phyloP scores from a whole-genome alignment of 1,139 yeast species.

The Sugiyamaella xylanicola region DNA sequence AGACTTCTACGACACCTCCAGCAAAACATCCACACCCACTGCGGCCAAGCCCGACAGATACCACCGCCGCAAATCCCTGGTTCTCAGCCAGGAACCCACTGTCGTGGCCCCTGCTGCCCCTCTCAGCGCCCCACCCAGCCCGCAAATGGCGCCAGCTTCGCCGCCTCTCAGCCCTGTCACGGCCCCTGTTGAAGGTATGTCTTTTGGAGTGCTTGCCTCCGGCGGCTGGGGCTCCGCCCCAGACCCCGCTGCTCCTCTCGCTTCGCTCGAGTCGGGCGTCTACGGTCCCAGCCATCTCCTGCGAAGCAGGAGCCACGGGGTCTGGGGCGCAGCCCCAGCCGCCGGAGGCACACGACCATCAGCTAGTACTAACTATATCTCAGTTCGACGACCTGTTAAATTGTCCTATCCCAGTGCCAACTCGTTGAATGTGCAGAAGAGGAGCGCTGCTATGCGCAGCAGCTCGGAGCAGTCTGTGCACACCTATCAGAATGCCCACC shows the following conservation, averaged over 20 bases:
- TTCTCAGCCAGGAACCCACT: slow-evolving; percentile 2
- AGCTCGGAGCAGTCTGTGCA: not conserved
- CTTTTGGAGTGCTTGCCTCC: not conserved
- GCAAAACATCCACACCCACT: slow-evolving; percentile 8
- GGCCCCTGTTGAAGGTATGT: slow-evolving; percentile 12
- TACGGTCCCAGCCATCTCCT: not conserved
- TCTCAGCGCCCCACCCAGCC: slow-evolving; percentile 10
- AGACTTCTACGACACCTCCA: slow-evolving; percentile 4
- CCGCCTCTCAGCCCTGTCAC: slow-evolving; percentile 12
- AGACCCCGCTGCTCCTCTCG: slow-evolving; percentile 10
- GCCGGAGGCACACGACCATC: slow-evolving; percentile 1
- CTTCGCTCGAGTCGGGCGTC: slow-evolving; percentile 7
- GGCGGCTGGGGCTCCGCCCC: slow-evolving; percentile 13
- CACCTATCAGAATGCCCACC: slow-evolving; percentile 2
- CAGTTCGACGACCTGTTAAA: not conserved
- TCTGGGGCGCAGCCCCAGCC: slow-evolving; percentile 8
- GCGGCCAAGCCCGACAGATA: slow-evolving; percentile 38
- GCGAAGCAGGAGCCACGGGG: slow-evolving; percentile 5
- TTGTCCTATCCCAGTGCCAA: slow-evolving; percentile 4
- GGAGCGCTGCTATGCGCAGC: slow-evolving; percentile 3
- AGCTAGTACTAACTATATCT: not conserved
- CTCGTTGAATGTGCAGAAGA: slow-evolving; percentile 1
- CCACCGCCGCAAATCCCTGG: slow-evolving; percentile 36
- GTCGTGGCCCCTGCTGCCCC: not conserved
- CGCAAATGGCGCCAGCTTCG: slow-evolving; percentile 1